Base-by-base conservation (phyloP, 139 green algal genomes). In the Tetradesmus obliquus region DNA sequence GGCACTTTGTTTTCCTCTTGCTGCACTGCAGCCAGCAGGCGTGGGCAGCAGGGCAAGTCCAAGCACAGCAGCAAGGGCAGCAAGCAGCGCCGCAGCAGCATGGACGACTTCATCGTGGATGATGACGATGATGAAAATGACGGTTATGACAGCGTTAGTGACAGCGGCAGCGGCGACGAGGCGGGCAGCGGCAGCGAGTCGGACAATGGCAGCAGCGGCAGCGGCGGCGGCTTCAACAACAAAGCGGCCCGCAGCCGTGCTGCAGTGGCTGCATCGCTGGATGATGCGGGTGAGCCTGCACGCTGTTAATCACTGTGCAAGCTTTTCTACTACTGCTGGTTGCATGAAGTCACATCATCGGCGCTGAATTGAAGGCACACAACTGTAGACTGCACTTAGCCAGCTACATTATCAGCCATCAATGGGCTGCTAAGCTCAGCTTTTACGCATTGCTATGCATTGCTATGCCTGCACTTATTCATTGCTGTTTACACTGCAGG, bases 101-200 rank as follows among this genome's bases (percentile, higher is more conserved):
- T 92, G 79, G 91, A 93, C 51, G 91, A 95, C 84, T 95, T 96
- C 57, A 94, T 95, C 19, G 91, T 95, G 17, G 90, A 94, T 32
- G 87, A 93, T 51, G 62, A 85, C 32, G 94, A 93, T 3, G 94
- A 95, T 20, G 85, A 87, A 12, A 89, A 95, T n/a, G 91, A 91
- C 45, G 94, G 90, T 53, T 60, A 55, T 5, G 89, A 90, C 17
- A 80, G 54, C 1, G 92, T 91, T 55, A 86, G 79, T 3, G 84
- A 93, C 22, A 72, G 76, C 8, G 90, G 81, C 17, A 87, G 87
- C 32, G 81, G 81, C 5, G 53, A 57, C 10, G 84, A 86, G 10
- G 13, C 1, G 2, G 83, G 13, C 69, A 82, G 86, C 69, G 32
- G 81, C 45, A 91, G 84, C 12, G 79, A 83, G 15, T n/a, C 81